phyloP scores from a whole-genome alignment of 495 filamentous ascomycete species.

The Xylaria bambusicola region DNA sequence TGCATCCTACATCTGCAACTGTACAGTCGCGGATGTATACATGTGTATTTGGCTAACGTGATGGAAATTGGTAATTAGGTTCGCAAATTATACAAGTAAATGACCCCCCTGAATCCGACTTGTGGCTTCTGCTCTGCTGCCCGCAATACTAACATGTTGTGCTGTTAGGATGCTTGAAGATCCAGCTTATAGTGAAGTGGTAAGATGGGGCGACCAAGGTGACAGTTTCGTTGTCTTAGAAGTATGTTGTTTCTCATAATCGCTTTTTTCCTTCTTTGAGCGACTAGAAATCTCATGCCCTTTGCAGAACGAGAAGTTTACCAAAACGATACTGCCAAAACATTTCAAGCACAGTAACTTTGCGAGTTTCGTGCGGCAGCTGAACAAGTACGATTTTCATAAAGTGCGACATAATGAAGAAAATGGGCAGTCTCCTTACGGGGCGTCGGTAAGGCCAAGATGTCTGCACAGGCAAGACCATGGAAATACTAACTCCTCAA shows the following conservation, averaged over 20 bases:
- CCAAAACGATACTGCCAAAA: conserved; percentile 93
- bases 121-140: conserved; percentile 12
- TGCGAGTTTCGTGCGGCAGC: conserved; percentile 95
- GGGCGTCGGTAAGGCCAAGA: conserved; percentile 70
- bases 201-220: conserved; percentile 91
- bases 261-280: not conserved
- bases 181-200: conserved; percentile 86
- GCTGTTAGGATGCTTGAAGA: conserved; percentile 90
- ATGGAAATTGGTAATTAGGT: conserved; percentile 58
- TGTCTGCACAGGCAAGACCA: not conserved
- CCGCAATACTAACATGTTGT: conserved; percentile 28
- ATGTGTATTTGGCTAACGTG: conserved; percentile 22
- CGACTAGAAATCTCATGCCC: conserved; percentile 8
- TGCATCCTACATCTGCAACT: conserved; percentile 13
- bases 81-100: conserved; percentile 96
- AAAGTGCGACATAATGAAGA: conserved; percentile 98
- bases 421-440: conserved; percentile 86
- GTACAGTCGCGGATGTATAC: conserved; percentile 24
- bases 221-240: conserved; percentile 98
- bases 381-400: conserved; percentile 99
- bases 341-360: conserved; percentile 99
- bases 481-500: conserved; percentile 26
- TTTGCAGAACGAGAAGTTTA: conserved; percentile 92
- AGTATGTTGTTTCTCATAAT: conserved; percentile 53
- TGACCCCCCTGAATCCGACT: conserved; percentile 13